Conservation (phyloP, 345 rosid genomes). For the Arabidopsis thaliana region TAIR10.1 NC_003070.9:17640001-17640500, state of each 20-base stretch:
- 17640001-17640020: background rate
- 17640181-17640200: background rate
- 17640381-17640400: background rate
- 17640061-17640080: background rate
- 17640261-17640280: background rate
- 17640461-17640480: too few species aligned
- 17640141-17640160: slow-evolving; percentile 4
- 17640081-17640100: background rate
- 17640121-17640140: background rate
- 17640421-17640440: too few species aligned
- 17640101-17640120: background rate
- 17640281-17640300: background rate
- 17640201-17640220: slow-evolving; percentile 17
- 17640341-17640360: slow-evolving; percentile 43
- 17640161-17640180: background rate
- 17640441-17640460: too few species aligned
- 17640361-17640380: slow-evolving; percentile 7
- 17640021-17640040: background rate
- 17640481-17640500: too few species aligned
- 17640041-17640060: background rate
- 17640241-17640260: slow-evolving; percentile 11
- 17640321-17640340: background rate
- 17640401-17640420: background rate
- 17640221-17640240: slow-evolving; percentile 28
- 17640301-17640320: slow-evolving; percentile 16